Base-by-base conservation (phyloP, 2,329 filamentous ascomycete species). In the Epichloe sibirici region DNA sequence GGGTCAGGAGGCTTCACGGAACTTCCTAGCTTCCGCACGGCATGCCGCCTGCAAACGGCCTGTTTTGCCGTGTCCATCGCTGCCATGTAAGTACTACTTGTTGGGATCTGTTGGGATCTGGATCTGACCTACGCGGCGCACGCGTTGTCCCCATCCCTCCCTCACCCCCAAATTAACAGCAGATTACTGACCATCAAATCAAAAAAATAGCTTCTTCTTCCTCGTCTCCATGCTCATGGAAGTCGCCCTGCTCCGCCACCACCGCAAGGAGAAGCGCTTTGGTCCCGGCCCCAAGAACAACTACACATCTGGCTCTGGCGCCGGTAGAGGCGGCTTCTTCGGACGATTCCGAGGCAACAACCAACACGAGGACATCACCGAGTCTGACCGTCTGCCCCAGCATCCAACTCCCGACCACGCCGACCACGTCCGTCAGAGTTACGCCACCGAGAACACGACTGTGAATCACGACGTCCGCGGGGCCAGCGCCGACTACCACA, bases 41-140 rank as follows among this genome's bases (percentile, higher is more conserved):
- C 85, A 1, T 96, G 90, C 73, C 75, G 75, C 54, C 72, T 95
- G 59, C 81, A 95, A 69, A 88, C 83, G 48, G 89, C 84, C 45
- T 79, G 75, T 55, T 83, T 96, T 58, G 86, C 87, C 3, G 82
- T 93, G 15, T 73, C 90, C 34, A 86, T 96, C 55, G 79, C 90
- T 53, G 86, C 78, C 62, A 82, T 86, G 82, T 90, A 74, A 71
- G 74, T 56, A 8, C 6, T 35, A 13, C 11, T 17, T 13, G 8
- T 21, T 21, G 17, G 17, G 17, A 21, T 21, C 17, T 21, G 17
- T 21, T 21, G 17, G 17, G 17, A 21, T 2, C 17, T 8, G 31
- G 3, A 4, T 31, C 31, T 11, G 9, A 31, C 9, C 8, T 31
- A 11, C 31, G 9, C 31, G 31, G 31, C 8, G 8, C 28, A 4